Evolutionary conservation across 805 yeast species (phyloP), one percentile per base, ranked within the genome.

Genomic region (Zygoascus tannicola): DNA sequence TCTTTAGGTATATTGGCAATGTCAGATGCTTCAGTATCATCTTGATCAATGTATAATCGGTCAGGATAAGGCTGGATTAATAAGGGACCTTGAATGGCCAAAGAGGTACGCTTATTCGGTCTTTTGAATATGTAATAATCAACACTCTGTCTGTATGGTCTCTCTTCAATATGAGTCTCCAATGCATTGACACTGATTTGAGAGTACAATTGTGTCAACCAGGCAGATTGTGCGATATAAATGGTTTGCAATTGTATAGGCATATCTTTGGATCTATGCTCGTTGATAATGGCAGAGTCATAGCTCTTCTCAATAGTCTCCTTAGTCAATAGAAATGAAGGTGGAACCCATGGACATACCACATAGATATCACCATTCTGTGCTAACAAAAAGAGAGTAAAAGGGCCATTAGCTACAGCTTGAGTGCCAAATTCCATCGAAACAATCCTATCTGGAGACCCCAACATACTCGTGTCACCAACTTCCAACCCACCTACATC

Each of bases 311-410:
- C 59, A 4, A 66, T 42, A 52, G 64, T 60, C 1, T 53, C 46
- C 30, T 56, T 49, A 1, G 69, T 41, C n/a, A 69, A 65, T 0
- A 68, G 57, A 22, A 76, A 51, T 21, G 65, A 58, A 1, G 57
- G 47, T 0, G 88, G 85, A 18, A 74, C 53, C 56, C 79, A 80
- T n/a, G 92, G 92, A 49, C 72, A 76, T 2, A 82, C 61, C 1
- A 73, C 65, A 53, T 71, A 80, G 1, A 83, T 47, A 49, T 81
- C 84, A 12, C 81, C 78, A 43, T 76, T 81, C 7, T 62, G 56
- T 7, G 71, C 71, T 42, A 77, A 52, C 5, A 80, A 55, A 52
- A 73, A 77, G 18, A 82, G 60, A 0, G 83, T 70, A 41, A 81
- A 53, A 2, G 69, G 67, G 10, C 80, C 80, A 16, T 58, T 49